Evolutionary conservation across 176 grass and related monocot genomes (phyloP), one percentile per base, ranked within the genome.

Genomic region (Poa annua): DNA sequence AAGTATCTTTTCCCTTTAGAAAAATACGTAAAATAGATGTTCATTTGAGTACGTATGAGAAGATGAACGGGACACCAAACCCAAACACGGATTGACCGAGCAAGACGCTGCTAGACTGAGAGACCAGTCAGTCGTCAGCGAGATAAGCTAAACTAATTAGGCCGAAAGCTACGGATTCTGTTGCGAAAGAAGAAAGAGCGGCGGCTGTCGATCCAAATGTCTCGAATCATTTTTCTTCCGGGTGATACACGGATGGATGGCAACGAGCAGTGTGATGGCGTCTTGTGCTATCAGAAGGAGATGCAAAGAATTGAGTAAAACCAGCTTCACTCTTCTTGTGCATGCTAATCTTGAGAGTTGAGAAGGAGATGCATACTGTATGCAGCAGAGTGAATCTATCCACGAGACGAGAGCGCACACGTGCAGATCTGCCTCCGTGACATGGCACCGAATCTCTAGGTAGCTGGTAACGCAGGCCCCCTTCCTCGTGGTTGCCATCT

Each of bases 51-150:
- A n/a, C n/a, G n/a, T n/a, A 71, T 25, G 83, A 85, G 38, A 85
- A 24, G 29, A 29, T 29, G 65, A 61, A 85, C 75, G 0, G 63
- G 48, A 67, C 83, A 85, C 75, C 83, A 78, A 60, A 62, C 11
- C 24, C 17, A 74, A 34, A 11, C 60, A 45, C 19, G n/a, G 8
- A 57, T 22, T 24, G 8, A 57, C 55, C 26, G 34, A 16, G 7
- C 61, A 33, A 7, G 41, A 7, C 10, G 6, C 25, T 25, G 24
- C 11, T 61, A 26, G 11, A 25, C n/a, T 13, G 11, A 6, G 11
- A 14, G 24, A 29, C 59, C 4, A 25, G 11, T 29, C 35, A 22
- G 35, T 69, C 29, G 2, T 22, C 21, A n/a, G n/a, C 10, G 9
- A 11, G 33, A 66, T 3, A 20, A 19, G 41, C 41, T 41, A 73